A percentile compares a stretch with the other conserved stretches of the same genome.
These are phyloP conservation scores for Ustilago hordei DNA, from an alignment of 1,284 basidiomycete species.

Conservation along the genomic window DNA sequence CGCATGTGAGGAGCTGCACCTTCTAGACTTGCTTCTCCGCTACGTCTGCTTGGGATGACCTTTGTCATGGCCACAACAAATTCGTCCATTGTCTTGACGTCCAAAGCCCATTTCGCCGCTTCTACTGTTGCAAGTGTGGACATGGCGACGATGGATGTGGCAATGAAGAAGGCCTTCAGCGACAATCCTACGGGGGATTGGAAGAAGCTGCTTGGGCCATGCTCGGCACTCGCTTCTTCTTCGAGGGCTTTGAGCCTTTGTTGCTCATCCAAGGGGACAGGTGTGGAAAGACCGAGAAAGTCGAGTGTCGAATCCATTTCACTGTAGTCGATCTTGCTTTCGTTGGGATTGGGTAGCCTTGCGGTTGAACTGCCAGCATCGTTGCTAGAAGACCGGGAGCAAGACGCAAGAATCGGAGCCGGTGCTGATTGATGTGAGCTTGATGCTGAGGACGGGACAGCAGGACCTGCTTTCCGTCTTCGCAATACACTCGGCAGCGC, in stretches of 20 bases:
- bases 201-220: conserved; percentile 20
- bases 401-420: background rate
- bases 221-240: conserved; percentile 5
- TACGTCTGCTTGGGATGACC: conserved; percentile 29
- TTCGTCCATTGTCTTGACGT: conserved; percentile 49
- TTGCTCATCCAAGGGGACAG: conserved; percentile 37
- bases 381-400: background rate
- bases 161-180: conserved; percentile 49
- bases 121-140: conserved; percentile 31
- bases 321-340: conserved; percentile 41
- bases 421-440: background rate
- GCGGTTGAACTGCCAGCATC: conserved; percentile 8
- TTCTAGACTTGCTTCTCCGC: conserved; percentile 15
- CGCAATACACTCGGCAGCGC: conserved; percentile 32
- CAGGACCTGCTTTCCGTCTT: conserved; percentile 6
- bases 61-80: conserved; percentile 47
- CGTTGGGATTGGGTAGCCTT: conserved; percentile 8
- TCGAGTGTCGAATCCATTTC: conserved; percentile 53
- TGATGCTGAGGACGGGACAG: background rate
- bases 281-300: conserved; percentile 43
- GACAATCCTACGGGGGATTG: conserved; percentile 47
- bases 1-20: conserved; percentile 43
- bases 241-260: conserved; percentile 24
- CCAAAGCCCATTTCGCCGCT: conserved; percentile 24
- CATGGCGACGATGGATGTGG: conserved; percentile 38